Percentiles rank a stretch among this genome's conserved stretches.
These are phyloP conservation scores for Kwoniella bestiolae DNA, from an alignment of 768 basidiomycete species.

Conservation along the genomic window DNA sequence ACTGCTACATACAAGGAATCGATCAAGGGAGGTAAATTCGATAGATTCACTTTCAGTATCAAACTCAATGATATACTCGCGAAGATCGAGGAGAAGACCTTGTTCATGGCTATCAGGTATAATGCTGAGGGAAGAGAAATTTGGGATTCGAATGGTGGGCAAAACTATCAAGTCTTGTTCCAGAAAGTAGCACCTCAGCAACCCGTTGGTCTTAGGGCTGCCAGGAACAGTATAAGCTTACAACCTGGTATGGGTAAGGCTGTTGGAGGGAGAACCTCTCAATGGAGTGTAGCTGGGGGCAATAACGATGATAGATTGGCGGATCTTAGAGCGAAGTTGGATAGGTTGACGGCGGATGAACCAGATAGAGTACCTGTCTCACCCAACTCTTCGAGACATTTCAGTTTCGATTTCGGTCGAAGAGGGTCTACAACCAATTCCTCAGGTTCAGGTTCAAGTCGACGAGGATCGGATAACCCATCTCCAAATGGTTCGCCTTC, in stretches of 20 bases:
- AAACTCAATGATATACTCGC: constrained; percentile 76
- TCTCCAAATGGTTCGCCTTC: constrained; percentile 42
- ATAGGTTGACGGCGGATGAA: constrained; percentile 64
- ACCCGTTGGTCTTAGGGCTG: constrained; percentile 7
- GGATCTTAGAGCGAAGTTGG: constrained; percentile 70
- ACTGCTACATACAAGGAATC: constrained; percentile 70
- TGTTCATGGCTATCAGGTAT: constrained; percentile 74
- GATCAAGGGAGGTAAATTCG: constrained; percentile 52
- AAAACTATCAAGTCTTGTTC: constrained; percentile 80
- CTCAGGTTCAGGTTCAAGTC: constrained; percentile 1
- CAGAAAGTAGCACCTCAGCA: constrained; percentile 48
- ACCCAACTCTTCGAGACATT: constrained; percentile 26
- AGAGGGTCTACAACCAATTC: constrained; percentile 10
- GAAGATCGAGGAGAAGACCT: constrained; percentile 77
- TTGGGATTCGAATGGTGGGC: constrained; percentile 87
- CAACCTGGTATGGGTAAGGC: constrained; percentile 52
- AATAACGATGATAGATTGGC: constrained; percentile 62
- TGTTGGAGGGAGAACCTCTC: constrained; percentile 45
- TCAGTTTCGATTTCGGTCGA: constrained; percentile 29
- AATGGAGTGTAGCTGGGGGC: constrained; percentile 60
- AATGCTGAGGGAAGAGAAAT: constrained; percentile 72
- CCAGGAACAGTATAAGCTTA: constrained; percentile 30
- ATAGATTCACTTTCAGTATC: constrained; percentile 51
- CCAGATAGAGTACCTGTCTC: constrained; percentile 34
- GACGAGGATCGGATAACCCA: constrained; percentile 9